Evolutionary conservation across 352 stramenopile genomes (phyloP), one percentile per base, ranked within the genome.

Genomic region (Plasmopara halstedii): DNA sequence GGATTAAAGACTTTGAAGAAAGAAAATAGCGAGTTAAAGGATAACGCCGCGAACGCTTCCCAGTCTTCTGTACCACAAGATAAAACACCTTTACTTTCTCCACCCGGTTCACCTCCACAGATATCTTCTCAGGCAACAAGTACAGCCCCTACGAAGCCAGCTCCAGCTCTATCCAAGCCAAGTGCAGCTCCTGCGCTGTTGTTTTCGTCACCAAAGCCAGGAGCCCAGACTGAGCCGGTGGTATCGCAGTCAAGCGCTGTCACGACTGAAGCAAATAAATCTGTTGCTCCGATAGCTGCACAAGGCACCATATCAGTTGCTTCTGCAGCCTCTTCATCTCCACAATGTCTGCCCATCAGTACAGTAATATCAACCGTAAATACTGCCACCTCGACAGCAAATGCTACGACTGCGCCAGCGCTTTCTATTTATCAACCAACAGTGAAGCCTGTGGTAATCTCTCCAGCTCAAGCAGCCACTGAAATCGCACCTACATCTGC

Each of bases 11-110:
- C 33, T 20, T 36, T 86, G 20, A 85, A 83, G 53, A 83, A 90
- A 58, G 73, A 88, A 40, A 90, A 87, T 49, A 71, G 55, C 13
- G 70, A 90, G 42, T 46, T 90, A 6, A 85, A 87, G 60, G 64
- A 69, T 10, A 58, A 85, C 14, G 67, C 56, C 22, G 36, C 50
- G 6, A 49, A 19, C 39, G 44, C 53, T 25, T n/a, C 44, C 10
- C 29, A 53, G 22, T 19, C 58, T 20, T 36, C 31, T 8, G 58
- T 23, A 7, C 23, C 50, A 9, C 46, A 52, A 18, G 58, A 56
- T 39, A 48, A 67, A 23, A 52, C 42, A 10, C 46, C 53, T 26
- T 32, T 56, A 21, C 39, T 53, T 43, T 53, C 61, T 4, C 42
- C 53, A 18, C 42, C 57, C 8, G 21, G 50, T 5, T 56, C 56